Conservation (phyloP, 2,329 filamentous ascomycete genomes). For the Mycosphaerella arachidis region DNA sequence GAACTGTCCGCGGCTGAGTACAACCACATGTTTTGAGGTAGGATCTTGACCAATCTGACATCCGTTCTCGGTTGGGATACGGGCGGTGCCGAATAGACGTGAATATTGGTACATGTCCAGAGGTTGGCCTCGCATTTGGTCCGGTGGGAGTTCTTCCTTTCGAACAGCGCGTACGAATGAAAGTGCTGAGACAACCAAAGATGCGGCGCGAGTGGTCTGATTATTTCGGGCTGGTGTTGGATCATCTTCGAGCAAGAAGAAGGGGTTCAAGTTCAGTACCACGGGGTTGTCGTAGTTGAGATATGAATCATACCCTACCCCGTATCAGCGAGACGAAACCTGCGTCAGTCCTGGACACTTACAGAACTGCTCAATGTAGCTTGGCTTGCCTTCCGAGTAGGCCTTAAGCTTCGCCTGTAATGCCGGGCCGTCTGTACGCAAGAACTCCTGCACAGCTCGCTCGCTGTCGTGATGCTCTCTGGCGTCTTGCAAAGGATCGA, state of each 20-base stretch:
- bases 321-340: conserved; percentile 1
- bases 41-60: conserved; percentile 95
- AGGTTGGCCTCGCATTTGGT: conserved; percentile 75
- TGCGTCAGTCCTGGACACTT: conserved; percentile 38
- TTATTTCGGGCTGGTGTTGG: conserved; percentile 94
- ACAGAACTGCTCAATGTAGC: conserved; percentile 99
- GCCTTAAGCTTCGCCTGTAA: conserved; percentile 84
- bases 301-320: conserved; percentile 92
- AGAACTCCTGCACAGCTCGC: conserved; percentile 75
- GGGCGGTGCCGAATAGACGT: conserved; percentile 86
- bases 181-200: conserved; percentile 81
- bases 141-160: conserved; percentile 86
- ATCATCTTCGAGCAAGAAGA: conserved; percentile 95
- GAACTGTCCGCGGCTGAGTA: conserved; percentile 90
- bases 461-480: conserved; percentile 81
- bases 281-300: conserved; percentile 97
- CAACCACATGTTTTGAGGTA: conserved; percentile 85
- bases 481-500: conserved; percentile 74
- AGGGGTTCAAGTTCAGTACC: conserved; percentile 94
- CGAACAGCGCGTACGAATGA: conserved; percentile 90
- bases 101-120: conserved; percentile 99
- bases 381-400: conserved; percentile 85
- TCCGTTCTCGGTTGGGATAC: conserved; percentile 88
- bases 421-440: conserved; percentile 73
- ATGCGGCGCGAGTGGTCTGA: conserved; percentile 90